Percentiles rank a stretch among this genome's conserved stretches.
Conservation (phyloP, 192 early-diverging fungal species). For the Haplosporangium gracile region DNA sequence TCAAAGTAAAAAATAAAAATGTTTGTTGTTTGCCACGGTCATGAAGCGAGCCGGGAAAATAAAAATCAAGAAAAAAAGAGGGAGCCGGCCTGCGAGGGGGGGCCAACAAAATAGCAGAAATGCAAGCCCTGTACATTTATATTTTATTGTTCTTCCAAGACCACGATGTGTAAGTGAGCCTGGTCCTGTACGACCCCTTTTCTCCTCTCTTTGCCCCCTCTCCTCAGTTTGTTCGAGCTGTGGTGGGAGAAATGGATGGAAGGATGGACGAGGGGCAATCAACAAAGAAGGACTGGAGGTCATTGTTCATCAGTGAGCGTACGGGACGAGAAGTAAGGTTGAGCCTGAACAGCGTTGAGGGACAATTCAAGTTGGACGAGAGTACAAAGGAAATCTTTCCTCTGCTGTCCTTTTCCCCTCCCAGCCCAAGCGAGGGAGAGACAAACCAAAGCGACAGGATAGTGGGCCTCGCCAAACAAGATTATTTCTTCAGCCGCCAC, state of each 20-base stretch:
- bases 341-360: not conserved
- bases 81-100: not conserved
- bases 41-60: constrained; percentile 6
- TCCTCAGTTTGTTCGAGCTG: not conserved
- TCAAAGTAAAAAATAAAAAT: not conserved
- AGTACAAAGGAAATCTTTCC: not conserved
- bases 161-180: not conserved
- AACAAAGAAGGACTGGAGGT: not conserved
- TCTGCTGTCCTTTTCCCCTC: not conserved
- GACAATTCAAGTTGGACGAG: not conserved
- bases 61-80: not conserved
- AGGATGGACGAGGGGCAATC: not conserved
- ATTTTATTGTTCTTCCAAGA: not conserved
- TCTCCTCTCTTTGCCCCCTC: not conserved
- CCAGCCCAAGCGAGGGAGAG: not conserved
- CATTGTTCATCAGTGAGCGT: not conserved
- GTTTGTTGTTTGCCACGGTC: not conserved
- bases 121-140: not conserved
- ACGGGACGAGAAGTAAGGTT: not conserved
- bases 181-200: not conserved
- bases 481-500: not conserved
- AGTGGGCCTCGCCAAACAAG: not conserved
- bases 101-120: not conserved
- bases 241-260: not conserved
- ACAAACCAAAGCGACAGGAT: not conserved